phyloP scores from a whole-genome alignment of 1,284 basidiomycete genomes.

The Pseudozyma tsukubaensis region DNA sequence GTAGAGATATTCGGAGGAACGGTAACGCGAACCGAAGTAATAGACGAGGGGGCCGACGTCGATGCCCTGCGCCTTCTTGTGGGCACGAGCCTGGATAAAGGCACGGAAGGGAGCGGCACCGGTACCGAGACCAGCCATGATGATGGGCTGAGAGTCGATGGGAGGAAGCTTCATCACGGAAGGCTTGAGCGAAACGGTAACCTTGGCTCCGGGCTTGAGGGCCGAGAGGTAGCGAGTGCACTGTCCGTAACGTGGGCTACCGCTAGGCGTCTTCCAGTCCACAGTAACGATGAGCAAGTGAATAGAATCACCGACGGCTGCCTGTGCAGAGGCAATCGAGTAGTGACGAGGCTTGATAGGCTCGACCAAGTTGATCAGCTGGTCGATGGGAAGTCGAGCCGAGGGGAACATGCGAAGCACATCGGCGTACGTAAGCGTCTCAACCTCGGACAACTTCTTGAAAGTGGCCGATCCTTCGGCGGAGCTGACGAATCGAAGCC shows the following conservation, averaged over 20 bases:
- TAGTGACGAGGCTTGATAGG: conserved; percentile 93
- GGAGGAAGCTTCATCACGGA: conserved; percentile 99
- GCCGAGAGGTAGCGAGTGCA: conserved; percentile 93
- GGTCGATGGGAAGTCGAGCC: conserved; percentile 80
- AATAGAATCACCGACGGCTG: conserved; percentile 91
- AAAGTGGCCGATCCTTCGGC: conserved; percentile 91
- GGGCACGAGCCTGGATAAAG: conserved; percentile 93
- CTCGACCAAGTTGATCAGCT: conserved; percentile 82
- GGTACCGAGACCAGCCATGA: conserved; percentile 98
- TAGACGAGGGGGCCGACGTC: conserved; percentile 91
- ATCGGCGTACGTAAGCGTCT: conserved; percentile 94
- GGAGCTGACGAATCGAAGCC: conserved; percentile 90
- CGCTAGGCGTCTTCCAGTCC: conserved; percentile 87
- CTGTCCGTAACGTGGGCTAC: conserved; percentile 86
- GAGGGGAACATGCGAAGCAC: conserved; percentile 83
- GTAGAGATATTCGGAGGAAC: conserved; percentile 94
- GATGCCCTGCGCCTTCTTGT: conserved; percentile 80
- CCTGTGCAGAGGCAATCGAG: conserved; percentile 94
- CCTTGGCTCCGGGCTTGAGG: conserved; percentile 86
- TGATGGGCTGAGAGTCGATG: conserved; percentile 85
- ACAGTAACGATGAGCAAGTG: conserved; percentile 96
- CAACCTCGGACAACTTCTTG: conserved; percentile 93
- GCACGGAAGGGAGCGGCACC: conserved; percentile 98
- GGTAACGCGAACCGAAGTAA: conserved; percentile 97
- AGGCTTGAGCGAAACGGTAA: conserved; percentile 97